Evolutionary conservation across 2,329 filamentous ascomycete species (phyloP), one percentile per base, ranked within the genome.

Genomic region (Chaetomium strumarium): DNA sequence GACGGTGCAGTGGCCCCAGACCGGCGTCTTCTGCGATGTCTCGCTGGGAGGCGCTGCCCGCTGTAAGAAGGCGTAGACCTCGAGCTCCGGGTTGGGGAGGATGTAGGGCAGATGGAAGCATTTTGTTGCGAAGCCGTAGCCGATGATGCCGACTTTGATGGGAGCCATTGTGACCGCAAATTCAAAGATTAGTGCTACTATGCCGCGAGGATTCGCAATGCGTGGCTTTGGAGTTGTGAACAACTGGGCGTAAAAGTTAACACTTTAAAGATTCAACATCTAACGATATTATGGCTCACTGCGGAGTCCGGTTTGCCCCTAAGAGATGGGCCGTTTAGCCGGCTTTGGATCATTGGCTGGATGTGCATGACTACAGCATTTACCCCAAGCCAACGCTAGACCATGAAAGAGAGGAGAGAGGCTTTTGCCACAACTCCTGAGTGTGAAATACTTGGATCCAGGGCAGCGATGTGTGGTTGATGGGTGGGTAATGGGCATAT

Each of bases 91-190:
- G 57, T 74, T 75, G 1, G 70, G 68, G 0, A 69, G 64, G 57
- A 79, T 76, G 57, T 75, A 79, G 0, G 76, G 76, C 2, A 78
- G 66, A 51, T 79, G 75, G 53, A 77, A 78, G 55, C 63, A 70
- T 56, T 73, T 75, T 14, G 73, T 64, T 0, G 75, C 70, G 50
- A 71, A 70, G 63, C 76, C 75, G 51, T 78, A 79, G 56, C 76
- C 76, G 33, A 78, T 63, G 41, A 78, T 60, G 36, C 75, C 75
- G 34, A 78, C 68, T 58, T 75, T 77, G 64, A 78, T 60, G 17
- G 56, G 54, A 1, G 46, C 51, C 51, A 53, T 53, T 14, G 24
- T 29, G 24, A 7, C 4, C 7, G 24, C 24, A 24, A 24, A 24
- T 24, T 24, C 24, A 24, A 24, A 24, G 7, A 24, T 24, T 7